Evolutionary conservation across 768 basidiomycete species (phyloP).

Genomic region (Phylloporus scabripes): DNA sequence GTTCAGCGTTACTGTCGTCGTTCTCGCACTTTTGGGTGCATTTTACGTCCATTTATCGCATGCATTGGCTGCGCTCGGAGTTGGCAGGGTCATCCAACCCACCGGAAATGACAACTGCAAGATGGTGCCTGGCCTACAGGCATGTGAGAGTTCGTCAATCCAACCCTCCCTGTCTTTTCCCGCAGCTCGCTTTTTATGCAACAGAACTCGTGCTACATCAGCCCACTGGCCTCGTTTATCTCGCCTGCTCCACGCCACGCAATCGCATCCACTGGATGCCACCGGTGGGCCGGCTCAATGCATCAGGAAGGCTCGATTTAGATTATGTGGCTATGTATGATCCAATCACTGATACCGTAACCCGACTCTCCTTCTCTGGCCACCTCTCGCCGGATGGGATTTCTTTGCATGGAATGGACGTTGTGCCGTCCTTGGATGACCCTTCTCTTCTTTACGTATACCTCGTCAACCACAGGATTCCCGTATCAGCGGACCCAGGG

Average conservation of each 20-base stretch:
- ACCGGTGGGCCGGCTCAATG: conserved; percentile 30
- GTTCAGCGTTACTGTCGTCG: conserved; percentile 16
- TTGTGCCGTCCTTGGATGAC: conserved; percentile 48
- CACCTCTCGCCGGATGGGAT: conserved; percentile 39
- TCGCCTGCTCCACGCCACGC: conserved; percentile 54
- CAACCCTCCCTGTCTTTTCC: neutral
- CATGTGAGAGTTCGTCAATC: conserved; percentile 53
- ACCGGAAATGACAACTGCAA: conserved; percentile 48
- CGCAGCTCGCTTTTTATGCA: conserved; percentile 9
- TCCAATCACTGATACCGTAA: conserved; percentile 40
- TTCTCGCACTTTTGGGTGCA: conserved; percentile 38
- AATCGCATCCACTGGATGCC: conserved; percentile 53
- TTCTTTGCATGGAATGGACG: conserved; percentile 63
- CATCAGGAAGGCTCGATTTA: conserved; percentile 33
- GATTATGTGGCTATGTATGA: conserved; percentile 63
- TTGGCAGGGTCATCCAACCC: conserved; percentile 40
- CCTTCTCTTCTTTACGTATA: conserved; percentile 55
- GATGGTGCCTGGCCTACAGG: conserved; percentile 48
- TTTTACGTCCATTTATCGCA: conserved; percentile 48
- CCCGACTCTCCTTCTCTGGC: conserved; percentile 39
- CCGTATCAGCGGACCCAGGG: conserved; percentile 34
- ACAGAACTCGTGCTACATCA: conserved; percentile 57
- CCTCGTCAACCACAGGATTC: conserved; percentile 65
- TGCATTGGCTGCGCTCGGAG: conserved; percentile 37
- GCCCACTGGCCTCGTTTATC: conserved; percentile 50